phyloP scores from a whole-genome alignment of 305 asterid species.

The Striga hermonthica region DNA sequence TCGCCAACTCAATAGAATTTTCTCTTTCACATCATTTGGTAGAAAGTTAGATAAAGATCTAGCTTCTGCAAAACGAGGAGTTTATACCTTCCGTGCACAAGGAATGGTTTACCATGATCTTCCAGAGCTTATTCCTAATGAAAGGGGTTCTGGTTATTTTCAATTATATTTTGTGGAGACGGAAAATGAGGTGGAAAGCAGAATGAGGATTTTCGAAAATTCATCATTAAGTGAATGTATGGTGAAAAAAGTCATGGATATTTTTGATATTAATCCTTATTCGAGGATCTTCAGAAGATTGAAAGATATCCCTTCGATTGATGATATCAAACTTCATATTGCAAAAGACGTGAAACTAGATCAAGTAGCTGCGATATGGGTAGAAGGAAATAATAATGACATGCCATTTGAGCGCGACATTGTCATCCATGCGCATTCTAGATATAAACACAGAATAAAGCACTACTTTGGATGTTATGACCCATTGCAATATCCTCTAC shows the following conservation, averaged over 20 bases:
- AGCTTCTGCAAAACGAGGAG: neutral
- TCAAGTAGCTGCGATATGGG: neutral
- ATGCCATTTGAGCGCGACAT: too few species aligned
- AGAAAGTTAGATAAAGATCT: neutral
- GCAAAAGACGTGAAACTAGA: too few species aligned
- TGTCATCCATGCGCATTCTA: too few species aligned
- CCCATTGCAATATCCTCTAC: neutral
- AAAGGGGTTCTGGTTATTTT: neutral
- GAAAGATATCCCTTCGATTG: too few species aligned
- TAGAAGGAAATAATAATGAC: neutral
- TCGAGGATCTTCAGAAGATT: neutral
- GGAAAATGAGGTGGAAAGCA: neutral
- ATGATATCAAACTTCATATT: too few species aligned
- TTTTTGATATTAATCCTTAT: neutral
- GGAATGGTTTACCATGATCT: constrained; percentile 1
- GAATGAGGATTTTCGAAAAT: neutral
- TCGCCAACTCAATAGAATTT: neutral
- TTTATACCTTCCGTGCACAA: neutral
- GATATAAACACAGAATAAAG: too few species aligned
- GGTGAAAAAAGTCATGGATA: neutral
- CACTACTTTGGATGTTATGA: too few species aligned
- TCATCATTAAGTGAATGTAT: neutral
- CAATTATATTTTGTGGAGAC: constrained; percentile 8
- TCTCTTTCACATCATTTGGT: constrained; percentile 8
- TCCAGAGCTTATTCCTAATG: neutral